phyloP scores from a whole-genome alignment of 2,329 filamentous ascomycete genomes.

The Davidsoniella neocaledoniae region DNA sequence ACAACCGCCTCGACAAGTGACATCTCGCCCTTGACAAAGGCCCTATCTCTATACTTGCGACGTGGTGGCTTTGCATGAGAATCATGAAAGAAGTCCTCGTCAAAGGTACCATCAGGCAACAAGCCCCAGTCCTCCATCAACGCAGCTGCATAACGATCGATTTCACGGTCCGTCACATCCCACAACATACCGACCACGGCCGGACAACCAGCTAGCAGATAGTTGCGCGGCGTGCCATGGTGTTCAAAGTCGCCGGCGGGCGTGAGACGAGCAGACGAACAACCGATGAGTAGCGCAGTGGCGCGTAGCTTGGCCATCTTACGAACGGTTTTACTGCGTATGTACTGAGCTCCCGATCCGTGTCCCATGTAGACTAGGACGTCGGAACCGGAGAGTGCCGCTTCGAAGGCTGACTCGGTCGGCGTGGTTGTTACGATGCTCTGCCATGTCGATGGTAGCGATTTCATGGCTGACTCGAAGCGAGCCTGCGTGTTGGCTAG shows the following conservation, averaged over 20 bases:
- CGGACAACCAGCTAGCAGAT: constrained; percentile 73
- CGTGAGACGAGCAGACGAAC: constrained; percentile 62
- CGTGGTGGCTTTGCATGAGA: constrained; percentile 63
- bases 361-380: constrained; percentile 91
- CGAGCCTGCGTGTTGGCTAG: constrained; percentile 61
- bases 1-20: constrained; percentile 70
- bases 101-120: constrained; percentile 31
- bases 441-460: constrained; percentile 54
- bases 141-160: constrained; percentile 73
- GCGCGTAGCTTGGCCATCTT: constrained; percentile 58
- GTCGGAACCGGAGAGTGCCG: constrained; percentile 46
- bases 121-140: constrained; percentile 81
- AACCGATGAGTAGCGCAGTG: constrained; percentile 82
- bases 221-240: constrained; percentile 80
- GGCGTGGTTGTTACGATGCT: constrained; percentile 53
- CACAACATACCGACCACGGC: constrained; percentile 85
- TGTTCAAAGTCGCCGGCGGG: constrained; percentile 63
- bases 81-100: constrained; percentile 39
- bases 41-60: constrained; percentile 42
- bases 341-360: constrained; percentile 86
- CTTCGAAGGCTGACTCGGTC: constrained; percentile 60
- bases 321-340: constrained; percentile 68
- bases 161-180: constrained; percentile 96
- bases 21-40: constrained; percentile 20
- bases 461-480: constrained; percentile 37